Percentiles rank a stretch among this genome's conserved stretches.
phyloP scores from a whole-genome alignment of 768 basidiomycete species.

The Lactarius deliciosus region DNA sequence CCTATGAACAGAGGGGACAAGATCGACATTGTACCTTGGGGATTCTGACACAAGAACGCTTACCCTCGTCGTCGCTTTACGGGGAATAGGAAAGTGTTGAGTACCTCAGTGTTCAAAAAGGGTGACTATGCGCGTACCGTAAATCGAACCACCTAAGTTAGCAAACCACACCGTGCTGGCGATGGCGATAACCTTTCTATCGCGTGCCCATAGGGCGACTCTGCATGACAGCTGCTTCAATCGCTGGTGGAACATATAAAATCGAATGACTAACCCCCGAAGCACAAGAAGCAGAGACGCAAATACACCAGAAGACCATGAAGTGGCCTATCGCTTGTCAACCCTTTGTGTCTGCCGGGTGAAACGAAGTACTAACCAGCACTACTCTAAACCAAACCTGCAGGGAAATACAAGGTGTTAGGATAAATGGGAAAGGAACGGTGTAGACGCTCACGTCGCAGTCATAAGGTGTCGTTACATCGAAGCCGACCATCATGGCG shows the following conservation, averaged over 20 bases:
- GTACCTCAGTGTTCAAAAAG: not conserved
- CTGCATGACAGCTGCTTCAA: not conserved
- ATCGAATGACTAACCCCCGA: slow-evolving; percentile 14
- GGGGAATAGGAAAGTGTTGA: not conserved
- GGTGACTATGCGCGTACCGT: slow-evolving; percentile 5
- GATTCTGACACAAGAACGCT: not conserved
- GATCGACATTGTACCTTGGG: not conserved
- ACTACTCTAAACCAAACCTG: slow-evolving; percentile 19
- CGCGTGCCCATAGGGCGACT: slow-evolving; percentile 22
- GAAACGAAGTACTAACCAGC: not conserved
- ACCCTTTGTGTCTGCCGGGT: not conserved
- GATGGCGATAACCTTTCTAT: slow-evolving; percentile 5
- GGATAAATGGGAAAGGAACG: not conserved
- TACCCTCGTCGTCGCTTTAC: slow-evolving; percentile 16
- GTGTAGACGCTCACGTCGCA: slow-evolving; percentile 9
- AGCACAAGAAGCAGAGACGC: slow-evolving; percentile 25
- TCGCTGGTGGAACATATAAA: not conserved
- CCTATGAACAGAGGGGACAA: not conserved
- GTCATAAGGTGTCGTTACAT: slow-evolving; percentile 6
- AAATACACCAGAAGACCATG: slow-evolving; percentile 17
- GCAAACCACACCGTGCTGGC: slow-evolving; percentile 4
- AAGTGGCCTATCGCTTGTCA: slow-evolving; percentile 16
- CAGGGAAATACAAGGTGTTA: not conserved
- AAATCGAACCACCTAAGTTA: slow-evolving; percentile 12
- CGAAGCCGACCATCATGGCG: slow-evolving; percentile 11